These are phyloP conservation scores for Ustilago vetiveriae DNA, from an alignment of 1,284 basidiomycete species.

Conservation along the genomic window DNA sequence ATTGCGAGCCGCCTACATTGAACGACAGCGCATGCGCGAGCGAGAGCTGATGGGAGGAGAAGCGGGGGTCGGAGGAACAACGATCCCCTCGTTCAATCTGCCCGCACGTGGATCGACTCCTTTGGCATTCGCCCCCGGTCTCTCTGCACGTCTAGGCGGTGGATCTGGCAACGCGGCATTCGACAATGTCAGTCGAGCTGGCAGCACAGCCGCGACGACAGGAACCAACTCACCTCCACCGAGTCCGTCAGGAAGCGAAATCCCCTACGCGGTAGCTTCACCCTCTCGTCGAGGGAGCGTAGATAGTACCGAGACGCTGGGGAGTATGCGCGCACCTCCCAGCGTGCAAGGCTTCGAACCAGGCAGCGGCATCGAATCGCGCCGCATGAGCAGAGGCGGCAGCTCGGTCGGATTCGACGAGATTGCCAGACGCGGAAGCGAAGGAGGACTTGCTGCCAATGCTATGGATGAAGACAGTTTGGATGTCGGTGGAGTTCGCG, in stretches of 20 bases:
- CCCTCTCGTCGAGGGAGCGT: slow-evolving; percentile 42
- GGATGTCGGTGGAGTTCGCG: not conserved
- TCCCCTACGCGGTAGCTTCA: slow-evolving; percentile 40
- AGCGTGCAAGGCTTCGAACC: slow-evolving; percentile 44
- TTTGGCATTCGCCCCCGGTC: slow-evolving; percentile 36
- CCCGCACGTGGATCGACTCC: slow-evolving; percentile 38
- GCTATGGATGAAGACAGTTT: slow-evolving; percentile 45
- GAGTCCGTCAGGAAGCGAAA: slow-evolving; percentile 38
- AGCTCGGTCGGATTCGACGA: slow-evolving; percentile 30
- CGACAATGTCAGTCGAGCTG: slow-evolving; percentile 47
- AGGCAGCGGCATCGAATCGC: slow-evolving; percentile 32
- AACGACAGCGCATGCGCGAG: slow-evolving; percentile 61
- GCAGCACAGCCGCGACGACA: slow-evolving; percentile 56
- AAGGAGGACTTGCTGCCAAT: slow-evolving; percentile 17
- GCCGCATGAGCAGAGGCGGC: slow-evolving; percentile 45
- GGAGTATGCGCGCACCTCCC: slow-evolving; percentile 44
- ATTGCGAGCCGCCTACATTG: slow-evolving; percentile 51
- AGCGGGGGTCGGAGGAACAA: slow-evolving; percentile 56
- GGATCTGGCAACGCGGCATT: slow-evolving; percentile 12
- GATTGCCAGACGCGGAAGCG: slow-evolving; percentile 17
- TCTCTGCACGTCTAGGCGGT: slow-evolving; percentile 36
- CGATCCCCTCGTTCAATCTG: slow-evolving; percentile 32
- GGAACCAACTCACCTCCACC: slow-evolving; percentile 52
- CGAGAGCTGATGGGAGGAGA: slow-evolving; percentile 58
- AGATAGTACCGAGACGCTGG: slow-evolving; percentile 46